Evolutionary conservation across 2,329 filamentous ascomycete species (phyloP), one percentile per base, ranked within the genome.

Genomic region (Alternaria burnsii): DNA sequence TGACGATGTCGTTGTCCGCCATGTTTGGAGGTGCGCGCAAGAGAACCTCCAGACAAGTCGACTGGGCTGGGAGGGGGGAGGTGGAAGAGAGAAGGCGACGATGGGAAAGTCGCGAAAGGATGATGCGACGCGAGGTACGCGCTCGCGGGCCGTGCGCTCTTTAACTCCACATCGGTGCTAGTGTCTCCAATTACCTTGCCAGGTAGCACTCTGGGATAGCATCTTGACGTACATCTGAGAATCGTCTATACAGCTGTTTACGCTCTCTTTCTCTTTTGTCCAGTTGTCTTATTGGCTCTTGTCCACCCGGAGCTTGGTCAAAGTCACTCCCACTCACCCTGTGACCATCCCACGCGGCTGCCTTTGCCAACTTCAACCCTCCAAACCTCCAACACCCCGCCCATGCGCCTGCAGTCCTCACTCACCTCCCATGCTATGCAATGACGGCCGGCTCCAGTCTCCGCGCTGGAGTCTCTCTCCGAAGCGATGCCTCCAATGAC

Each of bases 1-100:
- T 97, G 83, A 92, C 92, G 83, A 99, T 97, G 82, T 89, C 88
- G 71, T 80, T 50, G 18, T 50, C 78, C 43, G 85, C 86, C 88
- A 90, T 90, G 69, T 62, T 52, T 80, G 76, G 69, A 69, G 72
- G 71, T 70, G 63, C 26, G 58, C 52, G 54, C 42, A 41, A 54
- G 12, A 47, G 34, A 42, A 51, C 54, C 59, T 68, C 70, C 69
- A 58, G 52, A 55, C 46, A 47, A 52, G 62, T 59, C 61, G 72
- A 58, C 69, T 47, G 52, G 32, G 46, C 34, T 38, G 50, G 16
- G 50, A 51, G 65, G 67, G 66, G 47, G 56, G 51, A 42, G 44
- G 58, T 52, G 62, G 54, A 42, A 60, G 62, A 58, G 54, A 58
- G 63, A 61, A 44, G 59, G 46, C 57, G 59, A 57, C 58, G 58